Evolutionary conservation across 306 rosid species (phyloP).

Genomic region (Trichosanthes cucumerina): DNA sequence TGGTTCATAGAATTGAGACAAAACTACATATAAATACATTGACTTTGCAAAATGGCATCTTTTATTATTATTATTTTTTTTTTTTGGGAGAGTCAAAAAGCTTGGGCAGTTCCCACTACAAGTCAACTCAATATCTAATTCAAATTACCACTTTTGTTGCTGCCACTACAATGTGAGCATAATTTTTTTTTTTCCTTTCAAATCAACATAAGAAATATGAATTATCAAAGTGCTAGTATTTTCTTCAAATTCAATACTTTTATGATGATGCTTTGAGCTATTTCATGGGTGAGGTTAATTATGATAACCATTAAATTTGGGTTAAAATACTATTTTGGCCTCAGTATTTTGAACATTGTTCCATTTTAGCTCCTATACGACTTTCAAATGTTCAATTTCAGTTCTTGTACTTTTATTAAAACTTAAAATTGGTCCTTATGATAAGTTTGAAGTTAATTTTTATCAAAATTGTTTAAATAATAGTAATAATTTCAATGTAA

Average conservation of each 20-base stretch:
- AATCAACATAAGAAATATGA: not conserved
- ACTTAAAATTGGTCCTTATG: too few relatives aligned
- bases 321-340: too few relatives aligned
- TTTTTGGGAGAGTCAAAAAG: not conserved
- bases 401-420: too few relatives aligned
- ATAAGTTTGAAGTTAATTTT: too few relatives aligned
- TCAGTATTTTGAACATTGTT: too few relatives aligned
- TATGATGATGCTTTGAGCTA: not conserved
- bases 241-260: not conserved
- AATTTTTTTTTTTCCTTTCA: not conserved
- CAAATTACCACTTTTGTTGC: not conserved
- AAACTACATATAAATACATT: not conserved
- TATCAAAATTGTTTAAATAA: too few relatives aligned
- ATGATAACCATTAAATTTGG: too few relatives aligned
- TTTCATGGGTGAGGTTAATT: too few relatives aligned
- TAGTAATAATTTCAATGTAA: too few relatives aligned
- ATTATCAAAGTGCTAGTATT: not conserved
- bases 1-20: slow-evolving; percentile 1
- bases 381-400: too few relatives aligned
- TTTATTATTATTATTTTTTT: not conserved
- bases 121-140: not conserved
- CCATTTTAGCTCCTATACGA: too few relatives aligned
- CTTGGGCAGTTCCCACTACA: not conserved
- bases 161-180: not conserved
- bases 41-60: not conserved